These are phyloP conservation scores for Gryganskiella cystojenkinii DNA, from an alignment of 192 early-diverging fungal species.

Conservation along the genomic window DNA sequence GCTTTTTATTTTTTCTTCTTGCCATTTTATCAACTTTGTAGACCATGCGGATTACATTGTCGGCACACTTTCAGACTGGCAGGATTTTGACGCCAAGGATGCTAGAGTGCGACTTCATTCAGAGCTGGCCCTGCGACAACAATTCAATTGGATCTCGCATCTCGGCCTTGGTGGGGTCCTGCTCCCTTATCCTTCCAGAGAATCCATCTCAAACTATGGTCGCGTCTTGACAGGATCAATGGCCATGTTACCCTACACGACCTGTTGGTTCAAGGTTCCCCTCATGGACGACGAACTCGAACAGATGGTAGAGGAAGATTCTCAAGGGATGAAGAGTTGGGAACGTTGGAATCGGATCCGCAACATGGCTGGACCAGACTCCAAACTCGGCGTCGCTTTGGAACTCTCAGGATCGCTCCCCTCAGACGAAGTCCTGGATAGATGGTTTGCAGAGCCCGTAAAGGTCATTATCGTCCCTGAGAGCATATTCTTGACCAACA, in stretches of 20 bases:
- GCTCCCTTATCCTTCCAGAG: conserved; percentile 53
- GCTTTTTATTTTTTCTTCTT: background rate
- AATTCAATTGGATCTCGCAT: conserved; percentile 78
- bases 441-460: conserved; percentile 93
- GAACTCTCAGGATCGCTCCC: conserved; percentile 64
- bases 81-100: conserved; percentile 63
- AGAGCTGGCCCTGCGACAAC: conserved; percentile 69
- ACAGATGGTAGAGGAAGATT: conserved; percentile 6
- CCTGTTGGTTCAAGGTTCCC: conserved; percentile 40
- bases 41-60: conserved; percentile 48
- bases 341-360: conserved; percentile 83
- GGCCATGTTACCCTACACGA: conserved; percentile 20
- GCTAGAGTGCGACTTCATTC: conserved; percentile 61
- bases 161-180: conserved; percentile 71
- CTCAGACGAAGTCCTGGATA: conserved; percentile 52
- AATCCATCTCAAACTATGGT: conserved; percentile 65
- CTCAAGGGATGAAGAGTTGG: conserved; percentile 67
- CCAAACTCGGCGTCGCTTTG: conserved; percentile 75
- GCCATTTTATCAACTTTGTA: background rate
- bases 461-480: conserved; percentile 78
- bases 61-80: conserved; percentile 66
- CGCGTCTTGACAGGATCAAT: conserved; percentile 57
- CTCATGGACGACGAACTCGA: conserved; percentile 60
- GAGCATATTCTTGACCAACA: conserved; percentile 79
- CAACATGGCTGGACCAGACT: conserved; percentile 72